Evolutionary conservation across 208 protist genomes (phyloP), one percentile per base, ranked within the genome.

Genomic region (Trypanosoma scelopori): DNA sequence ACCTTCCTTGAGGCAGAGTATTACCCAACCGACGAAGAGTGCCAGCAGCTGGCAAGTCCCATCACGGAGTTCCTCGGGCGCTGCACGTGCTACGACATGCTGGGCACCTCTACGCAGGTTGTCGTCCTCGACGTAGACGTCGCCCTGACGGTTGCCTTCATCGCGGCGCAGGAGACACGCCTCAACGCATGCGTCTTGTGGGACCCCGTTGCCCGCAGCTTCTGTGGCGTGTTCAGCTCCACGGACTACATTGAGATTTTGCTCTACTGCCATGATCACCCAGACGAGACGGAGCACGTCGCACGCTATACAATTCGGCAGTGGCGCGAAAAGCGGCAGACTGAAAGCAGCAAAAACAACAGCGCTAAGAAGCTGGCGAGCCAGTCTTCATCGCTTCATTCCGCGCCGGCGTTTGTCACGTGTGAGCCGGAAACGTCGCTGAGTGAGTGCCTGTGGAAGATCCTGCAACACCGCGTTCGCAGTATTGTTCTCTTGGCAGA

Each of bases 231-330:
- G 35, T 62, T 96, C 50, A 92, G 70, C 65, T 85, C 84, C 2
- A 92, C 87, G 5, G 91, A 96, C 63, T 93, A 96, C 63, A 90
- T 96, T 52, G 81, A 82, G 52, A 89, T 94, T 53, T 74, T 96
- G 28, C 69, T 96, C 9, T 89, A 91, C 80, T 94, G 84, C 51
- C 46, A 88, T 55, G 37, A 73, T 32, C 71, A 90, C 70, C 78
- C 82, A 22, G 55, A 79, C 16, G 77, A 91, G 56, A 78, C 78
- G 35, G 82, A 89, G 25, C 48, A 63, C 6, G 80, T 92, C 32
- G 60, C 86, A 37, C 63, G 75, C 43, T 92, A 84, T 76, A 89
- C 81, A 15, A 87, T 93, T 46, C 74, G 78, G 23, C 60, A 86
- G 52, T 91, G 85, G 85, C 71, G 57, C 7, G 47, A 71, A 55